These are phyloP conservation scores for Aspergillus eucalypticola DNA, from an alignment of 2,329 filamentous ascomycete species.

Conservation along the genomic window DNA sequence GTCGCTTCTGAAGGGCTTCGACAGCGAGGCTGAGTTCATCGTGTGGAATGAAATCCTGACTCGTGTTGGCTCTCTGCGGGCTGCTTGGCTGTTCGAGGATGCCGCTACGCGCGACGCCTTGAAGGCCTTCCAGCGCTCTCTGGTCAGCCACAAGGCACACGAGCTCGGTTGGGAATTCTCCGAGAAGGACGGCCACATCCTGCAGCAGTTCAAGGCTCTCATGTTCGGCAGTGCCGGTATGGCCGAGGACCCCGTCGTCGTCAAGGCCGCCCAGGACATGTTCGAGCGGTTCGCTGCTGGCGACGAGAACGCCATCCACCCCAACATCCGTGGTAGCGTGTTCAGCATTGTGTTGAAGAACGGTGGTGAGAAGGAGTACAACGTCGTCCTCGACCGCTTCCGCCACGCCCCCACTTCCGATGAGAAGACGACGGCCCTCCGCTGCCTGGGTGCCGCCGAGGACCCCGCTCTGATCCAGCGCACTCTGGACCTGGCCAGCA, in stretches of 20 bases:
- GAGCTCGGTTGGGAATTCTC: conserved; percentile 86
- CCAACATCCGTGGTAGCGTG: conserved; percentile 84
- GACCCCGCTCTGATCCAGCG: conserved; percentile 77
- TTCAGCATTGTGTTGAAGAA: conserved; percentile 82
- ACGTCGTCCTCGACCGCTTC: conserved; percentile 74
- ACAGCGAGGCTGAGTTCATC: conserved; percentile 79
- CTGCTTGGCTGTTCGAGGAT: conserved; percentile 88
- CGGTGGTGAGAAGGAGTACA: conserved; percentile 84
- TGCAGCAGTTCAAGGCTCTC: conserved; percentile 92
- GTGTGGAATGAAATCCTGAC: conserved; percentile 92
- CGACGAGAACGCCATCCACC: conserved; percentile 79
- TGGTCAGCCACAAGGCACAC: conserved; percentile 78
- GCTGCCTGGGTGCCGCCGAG: conserved; percentile 75
- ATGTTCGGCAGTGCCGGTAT: conserved; percentile 83
- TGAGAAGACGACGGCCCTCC: conserved; percentile 88
- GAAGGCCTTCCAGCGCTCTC: conserved; percentile 76
- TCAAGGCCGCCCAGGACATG: conserved; percentile 83
- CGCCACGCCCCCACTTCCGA: conserved; percentile 74
- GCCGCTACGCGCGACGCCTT: conserved; percentile 69
- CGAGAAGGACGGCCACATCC: conserved; percentile 79
- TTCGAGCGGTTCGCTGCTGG: conserved; percentile 81
- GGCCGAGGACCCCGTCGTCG: conserved; percentile 74
- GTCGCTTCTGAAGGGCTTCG: conserved; percentile 80
- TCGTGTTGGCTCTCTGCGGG: conserved; percentile 74
- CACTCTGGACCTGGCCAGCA: conserved; percentile 73